These are phyloP conservation scores for Macadamia tetraphylla DNA, from an alignment of 164 flowering plant species.

Conservation along the genomic window DNA sequence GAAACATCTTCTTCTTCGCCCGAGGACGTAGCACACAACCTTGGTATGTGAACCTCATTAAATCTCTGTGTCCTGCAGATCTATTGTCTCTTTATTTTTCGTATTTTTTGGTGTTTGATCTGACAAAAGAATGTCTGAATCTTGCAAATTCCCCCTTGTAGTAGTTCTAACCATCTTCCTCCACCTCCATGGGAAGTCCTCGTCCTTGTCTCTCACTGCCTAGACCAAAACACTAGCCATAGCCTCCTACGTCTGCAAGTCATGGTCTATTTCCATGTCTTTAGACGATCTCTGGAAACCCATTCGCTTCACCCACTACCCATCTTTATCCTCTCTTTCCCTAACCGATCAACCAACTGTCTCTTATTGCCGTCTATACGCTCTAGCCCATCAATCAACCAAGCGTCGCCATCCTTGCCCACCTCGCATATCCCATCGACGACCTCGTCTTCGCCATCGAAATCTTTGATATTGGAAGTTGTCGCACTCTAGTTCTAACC, in stretches of 20 bases:
- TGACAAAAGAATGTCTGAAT: too few species aligned
- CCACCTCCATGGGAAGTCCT: constrained; percentile 44
- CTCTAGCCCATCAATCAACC: constrained; percentile 30
- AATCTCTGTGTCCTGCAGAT: too few species aligned
- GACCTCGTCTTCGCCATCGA: constrained; percentile 33
- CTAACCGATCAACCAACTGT: constrained; percentile 15
- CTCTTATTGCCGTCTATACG: constrained; percentile 35
- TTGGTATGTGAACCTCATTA: too few species aligned
- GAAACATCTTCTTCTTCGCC: too few species aligned
- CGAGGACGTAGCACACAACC: too few species aligned
- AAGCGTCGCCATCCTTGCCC: constrained; percentile 26
- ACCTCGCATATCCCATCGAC: constrained; percentile 33
- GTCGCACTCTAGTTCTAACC: constrained; percentile 1
- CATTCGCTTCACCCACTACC: constrained; percentile 37
- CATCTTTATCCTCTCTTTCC: constrained; percentile 37
- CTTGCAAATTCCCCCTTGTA: too few species aligned
- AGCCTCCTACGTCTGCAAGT: constrained; percentile 52
- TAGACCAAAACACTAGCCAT: constrained; percentile 43
- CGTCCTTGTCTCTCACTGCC: constrained; percentile 29
- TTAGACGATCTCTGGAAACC: constrained; percentile 55
- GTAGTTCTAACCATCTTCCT: too few species aligned
- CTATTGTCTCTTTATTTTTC: too few species aligned
- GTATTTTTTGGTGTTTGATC: too few species aligned
- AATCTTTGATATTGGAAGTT: constrained; percentile 4
- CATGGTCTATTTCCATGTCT: constrained; percentile 46